Conservation (phyloP, 768 basidiomycete species). For the Psilocybe cubensis region DNA sequence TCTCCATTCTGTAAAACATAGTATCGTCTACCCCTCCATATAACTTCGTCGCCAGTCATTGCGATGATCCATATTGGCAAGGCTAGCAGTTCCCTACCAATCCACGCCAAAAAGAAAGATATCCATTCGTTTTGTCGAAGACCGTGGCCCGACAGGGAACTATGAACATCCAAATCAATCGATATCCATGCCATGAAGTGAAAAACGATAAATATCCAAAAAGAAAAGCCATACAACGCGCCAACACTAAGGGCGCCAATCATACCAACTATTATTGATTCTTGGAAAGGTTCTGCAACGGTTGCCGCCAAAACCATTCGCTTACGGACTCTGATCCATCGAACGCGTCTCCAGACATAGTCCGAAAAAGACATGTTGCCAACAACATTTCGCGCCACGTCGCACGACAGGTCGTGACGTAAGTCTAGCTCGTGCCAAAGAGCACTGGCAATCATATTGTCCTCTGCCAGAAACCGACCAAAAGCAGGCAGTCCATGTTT, state of each 20-base stretch:
- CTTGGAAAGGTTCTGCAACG: conserved; percentile 90
- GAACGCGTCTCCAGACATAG: conserved; percentile 87
- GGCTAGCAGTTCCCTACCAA: conserved; percentile 76
- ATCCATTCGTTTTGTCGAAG: conserved; percentile 50
- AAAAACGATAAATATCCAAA: conserved; percentile 54
- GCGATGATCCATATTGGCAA: conserved; percentile 89
- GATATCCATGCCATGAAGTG: conserved; percentile 75
- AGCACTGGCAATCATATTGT: conserved; percentile 94
- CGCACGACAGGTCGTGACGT: conserved; percentile 88
- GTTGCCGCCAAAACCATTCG: conserved; percentile 91
- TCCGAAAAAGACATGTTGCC: conserved; percentile 85
- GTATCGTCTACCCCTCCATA: conserved; percentile 88
- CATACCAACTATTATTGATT: conserved; percentile 72
- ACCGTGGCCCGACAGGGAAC: conserved; percentile 72
- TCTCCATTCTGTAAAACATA: conserved; percentile 76
- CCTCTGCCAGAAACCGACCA: conserved; percentile 91
- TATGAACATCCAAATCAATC: conserved; percentile 84
- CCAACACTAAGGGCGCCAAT: conserved; percentile 62
- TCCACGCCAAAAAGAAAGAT: conserved; percentile 80
- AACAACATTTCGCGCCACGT: conserved; percentile 87
- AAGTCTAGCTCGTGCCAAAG: conserved; percentile 93
- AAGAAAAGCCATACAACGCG: conserved; percentile 53
- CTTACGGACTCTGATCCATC: conserved; percentile 97
- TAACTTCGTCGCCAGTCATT: conserved; percentile 79
- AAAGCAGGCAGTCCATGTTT: conserved; percentile 76